Evolutionary conservation across 805 yeast species (phyloP).

Genomic region (Lipomyces kockii): DNA sequence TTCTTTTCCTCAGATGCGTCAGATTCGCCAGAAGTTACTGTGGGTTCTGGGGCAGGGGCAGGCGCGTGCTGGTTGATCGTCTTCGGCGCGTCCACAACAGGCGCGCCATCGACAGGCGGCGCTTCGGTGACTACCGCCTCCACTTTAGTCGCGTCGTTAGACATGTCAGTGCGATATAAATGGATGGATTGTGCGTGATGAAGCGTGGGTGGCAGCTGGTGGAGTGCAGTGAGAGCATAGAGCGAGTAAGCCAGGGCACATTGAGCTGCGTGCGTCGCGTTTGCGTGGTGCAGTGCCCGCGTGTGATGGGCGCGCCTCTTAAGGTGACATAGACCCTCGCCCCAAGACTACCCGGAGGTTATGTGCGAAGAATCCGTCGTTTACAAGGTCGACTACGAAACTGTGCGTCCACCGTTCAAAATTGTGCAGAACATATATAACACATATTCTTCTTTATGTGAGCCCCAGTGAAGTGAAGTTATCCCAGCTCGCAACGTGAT

Average conservation of each 20-base stretch:
- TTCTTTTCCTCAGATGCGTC: background rate
- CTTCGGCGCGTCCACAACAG: slow-evolving; percentile 8
- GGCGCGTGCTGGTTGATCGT: background rate
- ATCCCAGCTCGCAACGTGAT: background rate
- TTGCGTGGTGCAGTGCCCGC: background rate
- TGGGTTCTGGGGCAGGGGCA: background rate
- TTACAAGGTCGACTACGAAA: background rate
- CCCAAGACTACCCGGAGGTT: background rate
- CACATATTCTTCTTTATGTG: background rate
- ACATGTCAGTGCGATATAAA: background rate
- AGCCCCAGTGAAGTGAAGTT: background rate
- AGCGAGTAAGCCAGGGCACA: background rate
- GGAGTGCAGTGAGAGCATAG: background rate
- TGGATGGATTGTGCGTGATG: background rate
- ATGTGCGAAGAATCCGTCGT: background rate
- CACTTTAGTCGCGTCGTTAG: slow-evolving; percentile 9
- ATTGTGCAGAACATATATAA: background rate
- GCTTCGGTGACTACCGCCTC: slow-evolving; percentile 9
- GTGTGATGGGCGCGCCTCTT: background rate
- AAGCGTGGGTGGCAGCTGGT: background rate
- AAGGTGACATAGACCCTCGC: background rate
- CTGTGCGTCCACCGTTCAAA: background rate
- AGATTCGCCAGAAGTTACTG: background rate
- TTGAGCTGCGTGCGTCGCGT: background rate
- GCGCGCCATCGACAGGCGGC: slow-evolving; percentile 12